A percentile compares a stretch with the other conserved stretches of the same genome.
phyloP scores from a whole-genome alignment of 768 basidiomycete species.

The Cystofilobasidium ferigula region DNA sequence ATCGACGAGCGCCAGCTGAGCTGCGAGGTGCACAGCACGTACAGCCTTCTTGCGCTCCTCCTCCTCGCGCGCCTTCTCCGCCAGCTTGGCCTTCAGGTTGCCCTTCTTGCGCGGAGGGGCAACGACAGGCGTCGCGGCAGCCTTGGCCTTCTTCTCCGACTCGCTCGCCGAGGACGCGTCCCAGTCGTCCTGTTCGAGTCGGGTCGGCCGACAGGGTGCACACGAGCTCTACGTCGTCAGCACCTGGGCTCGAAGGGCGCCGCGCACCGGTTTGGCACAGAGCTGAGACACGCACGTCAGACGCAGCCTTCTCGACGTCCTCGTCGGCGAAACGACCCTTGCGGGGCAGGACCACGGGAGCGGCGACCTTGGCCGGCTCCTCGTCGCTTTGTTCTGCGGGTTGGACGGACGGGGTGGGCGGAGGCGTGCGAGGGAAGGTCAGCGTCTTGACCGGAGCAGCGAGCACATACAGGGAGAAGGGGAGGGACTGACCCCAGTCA shows the following conservation, averaged over 20 bases:
- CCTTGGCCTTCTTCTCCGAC: constrained; percentile 45
- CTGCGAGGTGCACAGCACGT: constrained; percentile 13
- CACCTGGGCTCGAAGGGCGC: no score
- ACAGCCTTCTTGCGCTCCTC: constrained; percentile 39
- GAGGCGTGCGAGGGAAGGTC: background rate
- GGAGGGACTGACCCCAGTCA: constrained; percentile 20
- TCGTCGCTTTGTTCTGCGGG: constrained; percentile 10
- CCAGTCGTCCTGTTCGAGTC: constrained; percentile 88
- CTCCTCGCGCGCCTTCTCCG: constrained; percentile 76
- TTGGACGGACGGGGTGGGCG: background rate
- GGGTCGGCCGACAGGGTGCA: background rate
- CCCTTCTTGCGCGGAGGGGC: constrained; percentile 89
- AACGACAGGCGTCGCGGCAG: constrained; percentile 43
- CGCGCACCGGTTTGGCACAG: no score
- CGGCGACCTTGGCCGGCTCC: constrained; percentile 4
- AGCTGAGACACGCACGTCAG: constrained; percentile 2
- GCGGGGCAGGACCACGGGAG: constrained; percentile 17
- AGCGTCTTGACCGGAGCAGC: background rate
- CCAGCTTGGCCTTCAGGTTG: constrained; percentile 77
- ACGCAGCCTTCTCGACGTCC: constrained; percentile 10
- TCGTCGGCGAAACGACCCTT: constrained; percentile 24
- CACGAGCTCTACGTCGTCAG: no score
- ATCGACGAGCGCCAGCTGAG: background rate
- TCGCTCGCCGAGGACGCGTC: constrained; percentile 72
- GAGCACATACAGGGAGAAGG: background rate